phyloP scores from a whole-genome alignment of 768 basidiomycete species.

The Chalciporus piperatus region DNA sequence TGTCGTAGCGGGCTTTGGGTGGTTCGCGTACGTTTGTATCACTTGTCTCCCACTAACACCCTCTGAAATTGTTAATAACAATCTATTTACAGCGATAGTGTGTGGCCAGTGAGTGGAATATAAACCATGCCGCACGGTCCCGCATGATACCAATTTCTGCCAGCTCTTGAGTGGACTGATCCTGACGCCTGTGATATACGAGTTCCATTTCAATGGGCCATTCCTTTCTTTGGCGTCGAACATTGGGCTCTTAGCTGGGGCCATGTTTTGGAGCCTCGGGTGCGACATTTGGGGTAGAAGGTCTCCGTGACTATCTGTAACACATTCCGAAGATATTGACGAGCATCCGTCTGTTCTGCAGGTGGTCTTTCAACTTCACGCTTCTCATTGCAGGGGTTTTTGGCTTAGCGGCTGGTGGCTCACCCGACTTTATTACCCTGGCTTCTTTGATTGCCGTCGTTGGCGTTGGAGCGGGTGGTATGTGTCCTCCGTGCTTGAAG shows the following conservation, averaged over 20 bases:
- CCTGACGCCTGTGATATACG: conserved; percentile 44
- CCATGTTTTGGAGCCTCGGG: conserved; percentile 46
- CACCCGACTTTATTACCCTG: conserved; percentile 46
- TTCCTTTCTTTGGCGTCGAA: conserved; percentile 51
- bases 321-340: not conserved
- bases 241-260: conserved; percentile 51
- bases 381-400: conserved; percentile 53
- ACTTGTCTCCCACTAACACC: not conserved
- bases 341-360: conserved; percentile 4
- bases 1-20: conserved; percentile 40
- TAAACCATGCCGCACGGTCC: not conserved
- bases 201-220: conserved; percentile 47
- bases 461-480: conserved; percentile 49
- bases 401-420: conserved; percentile 47
- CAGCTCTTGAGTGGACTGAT: conserved; percentile 45
- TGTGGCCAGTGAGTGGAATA: conserved; percentile 37
- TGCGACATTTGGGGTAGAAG: conserved; percentile 53
- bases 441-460: conserved; percentile 45
- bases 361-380: conserved; percentile 54
- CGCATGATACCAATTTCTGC: not conserved
- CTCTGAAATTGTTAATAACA: not conserved
- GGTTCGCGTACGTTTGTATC: conserved; percentile 40
- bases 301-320: conserved; percentile 20
- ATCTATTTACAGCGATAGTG: conserved; percentile 28
- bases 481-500: not conserved